Conservation (phyloP, 164 flowering plant species). For the Cinnamomum micranthum region DNA sequence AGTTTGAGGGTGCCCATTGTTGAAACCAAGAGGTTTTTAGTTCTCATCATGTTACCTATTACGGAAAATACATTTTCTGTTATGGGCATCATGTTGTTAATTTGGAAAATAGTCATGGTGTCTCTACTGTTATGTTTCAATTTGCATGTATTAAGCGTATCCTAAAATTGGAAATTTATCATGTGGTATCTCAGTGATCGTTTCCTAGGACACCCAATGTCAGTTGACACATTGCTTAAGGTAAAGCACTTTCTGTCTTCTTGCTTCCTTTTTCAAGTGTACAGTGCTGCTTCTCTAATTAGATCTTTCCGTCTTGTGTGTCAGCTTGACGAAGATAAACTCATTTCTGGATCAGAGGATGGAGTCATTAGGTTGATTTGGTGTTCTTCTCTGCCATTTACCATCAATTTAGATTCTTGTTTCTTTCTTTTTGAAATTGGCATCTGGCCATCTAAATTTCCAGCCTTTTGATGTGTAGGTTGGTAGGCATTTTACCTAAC, state of each 20-base stretch:
- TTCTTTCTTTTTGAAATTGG: neutral
- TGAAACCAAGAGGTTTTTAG: neutral
- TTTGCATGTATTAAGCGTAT: neutral
- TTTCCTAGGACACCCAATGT: conserved; percentile 66
- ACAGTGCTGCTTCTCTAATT: neutral
- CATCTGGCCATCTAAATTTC: neutral
- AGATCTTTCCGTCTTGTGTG: neutral
- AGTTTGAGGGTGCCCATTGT: neutral
- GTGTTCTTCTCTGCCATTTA: neutral
- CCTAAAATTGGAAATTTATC: neutral
- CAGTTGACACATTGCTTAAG: conserved; percentile 82
- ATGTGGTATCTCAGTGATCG: conserved; percentile 61
- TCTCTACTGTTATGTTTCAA: neutral
- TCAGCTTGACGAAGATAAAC: conserved; percentile 89
- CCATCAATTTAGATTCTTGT: neutral
- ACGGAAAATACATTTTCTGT: neutral
- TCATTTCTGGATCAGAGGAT: conserved; percentile 82
- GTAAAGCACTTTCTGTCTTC: conserved; percentile 26
- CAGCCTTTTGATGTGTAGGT: conserved; percentile 31
- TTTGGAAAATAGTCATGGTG: neutral
- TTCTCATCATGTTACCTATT: too few relatives aligned
- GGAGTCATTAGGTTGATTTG: conserved; percentile 79
- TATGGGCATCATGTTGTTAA: neutral
- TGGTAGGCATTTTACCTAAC: conserved; percentile 93
- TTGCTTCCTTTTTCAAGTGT: neutral